Conservation (phyloP, 768 basidiomycete genomes). For the Suillus sp. region DNA sequence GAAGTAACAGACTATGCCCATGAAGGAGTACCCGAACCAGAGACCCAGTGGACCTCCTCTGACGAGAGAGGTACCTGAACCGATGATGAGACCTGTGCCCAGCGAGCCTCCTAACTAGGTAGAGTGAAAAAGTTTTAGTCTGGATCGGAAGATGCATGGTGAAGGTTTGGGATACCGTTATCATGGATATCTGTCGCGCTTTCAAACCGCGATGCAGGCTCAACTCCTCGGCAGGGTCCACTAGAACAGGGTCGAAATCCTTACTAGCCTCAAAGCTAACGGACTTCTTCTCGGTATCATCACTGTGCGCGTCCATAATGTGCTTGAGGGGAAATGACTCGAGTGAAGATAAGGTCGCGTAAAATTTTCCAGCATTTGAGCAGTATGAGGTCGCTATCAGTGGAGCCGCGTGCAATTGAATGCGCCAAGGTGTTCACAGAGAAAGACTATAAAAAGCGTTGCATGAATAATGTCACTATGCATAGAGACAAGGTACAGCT, state of each 20-base stretch:
- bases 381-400: background rate
- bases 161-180: constrained; percentile 40
- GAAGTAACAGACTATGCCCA: constrained; percentile 59
- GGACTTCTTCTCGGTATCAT: background rate
- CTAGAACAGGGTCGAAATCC: constrained; percentile 20
- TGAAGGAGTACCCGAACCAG: constrained; percentile 44
- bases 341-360: background rate
- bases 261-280: background rate
- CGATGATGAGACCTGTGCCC: constrained; percentile 58
- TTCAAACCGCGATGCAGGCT: constrained; percentile 52
- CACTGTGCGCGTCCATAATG: background rate
- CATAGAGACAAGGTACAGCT: background rate
- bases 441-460: background rate
- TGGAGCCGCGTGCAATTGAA: background rate
- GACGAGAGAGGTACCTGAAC: constrained; percentile 58
- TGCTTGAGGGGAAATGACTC: background rate
- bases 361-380: background rate
- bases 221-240: constrained; percentile 38
- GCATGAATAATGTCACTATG: background rate
- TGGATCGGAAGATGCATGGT: background rate
- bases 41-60: constrained; percentile 56
- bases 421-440: constrained; percentile 4
- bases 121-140: background rate
- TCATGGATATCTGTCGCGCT: constrained; percentile 57
- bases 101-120: constrained; percentile 49